phyloP scores from a whole-genome alignment of 169 alveolate species.

The Plasmodium adleri region DNA sequence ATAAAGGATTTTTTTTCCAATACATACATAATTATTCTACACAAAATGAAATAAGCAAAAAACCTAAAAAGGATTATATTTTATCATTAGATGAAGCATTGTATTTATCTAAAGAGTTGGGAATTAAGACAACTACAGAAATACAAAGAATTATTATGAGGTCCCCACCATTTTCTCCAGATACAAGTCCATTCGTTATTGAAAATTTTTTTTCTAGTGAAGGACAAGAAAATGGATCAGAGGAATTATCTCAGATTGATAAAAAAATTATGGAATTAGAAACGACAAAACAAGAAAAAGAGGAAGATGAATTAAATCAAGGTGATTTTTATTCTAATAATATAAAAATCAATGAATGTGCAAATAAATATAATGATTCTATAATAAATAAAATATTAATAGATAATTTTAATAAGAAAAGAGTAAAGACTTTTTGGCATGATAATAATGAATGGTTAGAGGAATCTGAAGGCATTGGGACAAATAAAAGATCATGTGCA shows the following conservation, averaged over 20 bases:
- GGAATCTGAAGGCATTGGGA: conserved; percentile 87
- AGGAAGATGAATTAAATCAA: conserved; percentile 2
- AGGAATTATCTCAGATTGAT: conserved; percentile 55
- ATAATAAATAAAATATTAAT: conserved; percentile 20
- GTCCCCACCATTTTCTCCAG: conserved; percentile 90
- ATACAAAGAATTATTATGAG: conserved; percentile 83
- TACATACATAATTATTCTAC: conserved; percentile 8
- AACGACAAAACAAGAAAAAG: conserved; percentile 9
- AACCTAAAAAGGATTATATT: conserved; percentile 28
- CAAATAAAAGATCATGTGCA: conserved; percentile 88
- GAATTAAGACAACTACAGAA: conserved; percentile 86
- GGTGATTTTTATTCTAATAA: not conserved
- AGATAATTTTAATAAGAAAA: conserved; percentile 56
- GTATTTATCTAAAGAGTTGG: conserved; percentile 90
- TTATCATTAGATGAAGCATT: conserved; percentile 84
- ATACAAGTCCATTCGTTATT: conserved; percentile 84
- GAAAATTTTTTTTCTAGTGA: conserved; percentile 81
- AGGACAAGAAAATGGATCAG: conserved; percentile 39
- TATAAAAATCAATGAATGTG: conserved; percentile 13
- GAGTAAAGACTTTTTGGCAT: conserved; percentile 81
- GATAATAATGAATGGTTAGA: conserved; percentile 84
- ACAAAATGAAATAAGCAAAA: conserved; percentile 16
- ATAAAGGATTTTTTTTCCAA: not conserved
- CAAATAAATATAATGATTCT: conserved; percentile 2
- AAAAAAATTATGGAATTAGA: conserved; percentile 30